A percentile compares a stretch with the other conserved stretches of the same genome.
Evolutionary conservation across 371 early-diverging fungal species (phyloP).

Genomic region (Capniomyces stellatus): DNA sequence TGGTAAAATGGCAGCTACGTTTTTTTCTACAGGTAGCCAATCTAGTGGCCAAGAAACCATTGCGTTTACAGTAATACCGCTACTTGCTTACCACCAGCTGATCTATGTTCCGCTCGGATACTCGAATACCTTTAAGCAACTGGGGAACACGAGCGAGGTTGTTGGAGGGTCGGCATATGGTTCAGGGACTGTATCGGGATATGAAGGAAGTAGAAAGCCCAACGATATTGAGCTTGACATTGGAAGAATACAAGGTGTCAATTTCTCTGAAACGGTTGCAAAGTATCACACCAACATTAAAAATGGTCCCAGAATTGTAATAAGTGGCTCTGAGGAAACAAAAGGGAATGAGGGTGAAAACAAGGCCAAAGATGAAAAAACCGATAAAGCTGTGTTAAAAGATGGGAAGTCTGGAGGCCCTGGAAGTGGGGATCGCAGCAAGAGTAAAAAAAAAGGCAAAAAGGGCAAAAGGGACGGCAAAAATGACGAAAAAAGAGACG

Average conservation of each 20-base stretch:
- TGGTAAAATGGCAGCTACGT: constrained; percentile 38
- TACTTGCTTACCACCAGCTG: constrained; percentile 47
- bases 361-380: too few relatives aligned
- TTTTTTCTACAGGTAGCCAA: constrained; percentile 41
- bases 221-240: constrained; percentile 40
- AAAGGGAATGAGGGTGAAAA: too few relatives aligned
- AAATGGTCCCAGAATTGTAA: too few relatives aligned
- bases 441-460: too few relatives aligned
- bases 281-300: too few relatives aligned
- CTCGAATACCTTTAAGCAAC: background rate
- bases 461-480: too few relatives aligned
- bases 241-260: constrained; percentile 41
- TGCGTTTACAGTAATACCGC: constrained; percentile 28
- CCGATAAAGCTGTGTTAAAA: too few relatives aligned
- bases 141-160: background rate
- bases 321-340: too few relatives aligned
- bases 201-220: constrained; percentile 49
- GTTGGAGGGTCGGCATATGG: constrained; percentile 27
- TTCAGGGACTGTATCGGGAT: constrained; percentile 36
- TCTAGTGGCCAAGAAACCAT: constrained; percentile 55
- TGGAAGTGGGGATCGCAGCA: too few relatives aligned
- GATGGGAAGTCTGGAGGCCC: too few relatives aligned
- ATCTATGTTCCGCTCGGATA: constrained; percentile 38
- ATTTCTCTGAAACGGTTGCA: constrained; percentile 26
- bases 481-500: too few relatives aligned